A percentile compares a stretch with the other conserved stretches of the same genome.
phyloP scores from a whole-genome alignment of 2,329 filamentous ascomycete species.

The Neocatenulostroma microsporum region DNA sequence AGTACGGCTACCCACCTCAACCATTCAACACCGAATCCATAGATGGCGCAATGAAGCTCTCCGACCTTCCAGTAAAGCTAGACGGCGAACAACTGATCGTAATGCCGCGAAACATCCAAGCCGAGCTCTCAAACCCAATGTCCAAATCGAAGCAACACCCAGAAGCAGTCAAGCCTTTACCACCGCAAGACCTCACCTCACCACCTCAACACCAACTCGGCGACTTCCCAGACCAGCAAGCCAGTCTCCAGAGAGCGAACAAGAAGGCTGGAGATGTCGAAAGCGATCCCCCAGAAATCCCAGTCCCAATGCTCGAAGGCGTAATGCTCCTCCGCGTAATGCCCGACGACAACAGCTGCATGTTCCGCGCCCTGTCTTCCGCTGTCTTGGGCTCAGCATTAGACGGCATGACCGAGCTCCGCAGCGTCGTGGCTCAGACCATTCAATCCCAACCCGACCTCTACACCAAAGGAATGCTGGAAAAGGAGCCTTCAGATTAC shows the following conservation, averaged over 20 bases:
- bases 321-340: constrained; percentile 75
- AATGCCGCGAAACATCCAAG: constrained; percentile 38
- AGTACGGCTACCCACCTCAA: constrained; percentile 76
- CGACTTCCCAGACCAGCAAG: constrained; percentile 22
- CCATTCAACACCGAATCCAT: constrained; percentile 54
- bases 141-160: constrained; percentile 17
- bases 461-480: constrained; percentile 71
- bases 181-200: constrained; percentile 14
- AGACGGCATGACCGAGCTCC: constrained; percentile 62
- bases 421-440: constrained; percentile 67
- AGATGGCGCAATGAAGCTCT: constrained; percentile 43
- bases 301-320: constrained; percentile 49
- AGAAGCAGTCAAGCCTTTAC: constrained; percentile 19
- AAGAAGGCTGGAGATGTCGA: constrained; percentile 38
- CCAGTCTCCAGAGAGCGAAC: constrained; percentile 34
- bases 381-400: constrained; percentile 60
- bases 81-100: constrained; percentile 65
- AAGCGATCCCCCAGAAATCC: constrained; percentile 55
- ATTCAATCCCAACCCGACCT: constrained; percentile 66
- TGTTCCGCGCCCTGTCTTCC: constrained; percentile 82
- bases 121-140: constrained; percentile 27
- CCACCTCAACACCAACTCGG: constrained; percentile 21
- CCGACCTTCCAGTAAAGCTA: constrained; percentile 52
- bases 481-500: constrained; percentile 62
- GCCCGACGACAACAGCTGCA: constrained; percentile 92